Percentiles rank a stretch among this genome's conserved stretches.
Evolutionary conservation across 306 rosid species (phyloP).

Genomic region (Castanea sativa): DNA sequence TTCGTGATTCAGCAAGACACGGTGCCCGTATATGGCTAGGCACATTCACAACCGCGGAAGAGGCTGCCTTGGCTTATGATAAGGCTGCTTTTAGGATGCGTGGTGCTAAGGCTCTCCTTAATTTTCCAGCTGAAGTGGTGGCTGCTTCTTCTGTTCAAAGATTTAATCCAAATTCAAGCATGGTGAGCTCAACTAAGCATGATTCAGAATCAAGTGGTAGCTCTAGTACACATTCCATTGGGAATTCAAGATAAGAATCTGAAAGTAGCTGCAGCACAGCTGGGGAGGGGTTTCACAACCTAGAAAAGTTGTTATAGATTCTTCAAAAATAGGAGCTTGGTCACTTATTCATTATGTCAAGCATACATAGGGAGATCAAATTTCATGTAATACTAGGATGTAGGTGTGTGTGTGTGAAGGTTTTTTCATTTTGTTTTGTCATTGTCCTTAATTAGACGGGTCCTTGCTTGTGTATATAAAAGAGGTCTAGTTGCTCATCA

Average conservation of each 20-base stretch:
- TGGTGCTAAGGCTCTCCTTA: constrained; percentile 73
- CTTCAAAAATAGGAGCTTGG: background rate
- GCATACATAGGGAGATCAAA: background rate
- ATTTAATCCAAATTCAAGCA: constrained; percentile 5
- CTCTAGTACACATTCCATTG: constrained; percentile 17
- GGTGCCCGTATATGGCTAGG: constrained; percentile 88
- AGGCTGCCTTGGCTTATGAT: constrained; percentile 89
- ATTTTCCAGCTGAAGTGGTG: constrained; percentile 63
- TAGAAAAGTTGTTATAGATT: background rate
- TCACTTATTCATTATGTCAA: background rate
- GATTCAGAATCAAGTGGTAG: constrained; percentile 34
- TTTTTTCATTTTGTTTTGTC: background rate
- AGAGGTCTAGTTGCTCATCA: background rate
- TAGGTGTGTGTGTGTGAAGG: background rate
- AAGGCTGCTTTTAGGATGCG: constrained; percentile 80
- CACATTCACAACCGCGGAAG: constrained; percentile 81
- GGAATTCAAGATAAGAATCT: constrained; percentile 15
- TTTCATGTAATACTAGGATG: constrained; percentile 3
- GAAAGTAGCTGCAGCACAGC: constrained; percentile 25
- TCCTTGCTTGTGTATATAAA: background rate
- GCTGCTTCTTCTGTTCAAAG: constrained; percentile 33
- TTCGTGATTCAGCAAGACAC: constrained; percentile 68
- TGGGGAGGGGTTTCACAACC: background rate
- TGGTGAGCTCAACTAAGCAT: background rate
- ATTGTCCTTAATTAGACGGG: background rate